Base-by-base conservation (phyloP, 768 basidiomycete species). In the Rhodotorula toruloides region DNA sequence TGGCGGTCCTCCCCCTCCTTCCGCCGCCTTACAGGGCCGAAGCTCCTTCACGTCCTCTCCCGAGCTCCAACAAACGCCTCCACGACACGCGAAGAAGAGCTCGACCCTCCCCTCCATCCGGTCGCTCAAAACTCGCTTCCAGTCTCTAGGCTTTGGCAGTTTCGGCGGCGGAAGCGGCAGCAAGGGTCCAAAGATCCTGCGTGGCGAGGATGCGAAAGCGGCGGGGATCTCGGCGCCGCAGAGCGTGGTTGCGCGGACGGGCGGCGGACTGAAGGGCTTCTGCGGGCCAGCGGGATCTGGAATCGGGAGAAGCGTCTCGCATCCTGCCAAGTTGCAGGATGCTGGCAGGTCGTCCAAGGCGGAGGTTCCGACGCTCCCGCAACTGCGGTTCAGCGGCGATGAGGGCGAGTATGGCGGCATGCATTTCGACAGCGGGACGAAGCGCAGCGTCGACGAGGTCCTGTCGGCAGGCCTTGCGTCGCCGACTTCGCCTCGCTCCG, bases 31-130 rank as follows among this genome's bases (percentile, higher is more conserved):
- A n/a, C n/a, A n/a, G n/a, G n/a, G n/a, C n/a, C n/a, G n/a, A n/a
- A n/a, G n/a, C n/a, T n/a, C n/a, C n/a, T n/a, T n/a, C n/a, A n/a
- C n/a, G n/a, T n/a, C n/a, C n/a, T n/a, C n/a, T n/a, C n/a, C n/a
- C n/a, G n/a, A n/a, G n/a, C n/a, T n/a, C n/a, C n/a, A n/a, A n/a
- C n/a, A n/a, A n/a, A n/a, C n/a, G n/a, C n/a, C n/a, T n/a, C n/a
- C n/a, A n/a, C n/a, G 32, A 34, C 21, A 10, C 50, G 12, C 31
- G 42, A 25, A 11, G 13, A 57, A 46, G 32, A 19, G 25, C 22
- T 60, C 60, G n/a, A 49, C 36, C 31, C 48, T 55, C 19, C 47
- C 61, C 5, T 55, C 61, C 10, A 55, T 63, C 40, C 44, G 54
- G 27, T 63, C 61, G 14, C 54, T 63, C 47, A 46, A 47, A 10